Base-by-base conservation (phyloP, 2,329 filamentous ascomycete species). In the Penicillium sp. region DNA sequence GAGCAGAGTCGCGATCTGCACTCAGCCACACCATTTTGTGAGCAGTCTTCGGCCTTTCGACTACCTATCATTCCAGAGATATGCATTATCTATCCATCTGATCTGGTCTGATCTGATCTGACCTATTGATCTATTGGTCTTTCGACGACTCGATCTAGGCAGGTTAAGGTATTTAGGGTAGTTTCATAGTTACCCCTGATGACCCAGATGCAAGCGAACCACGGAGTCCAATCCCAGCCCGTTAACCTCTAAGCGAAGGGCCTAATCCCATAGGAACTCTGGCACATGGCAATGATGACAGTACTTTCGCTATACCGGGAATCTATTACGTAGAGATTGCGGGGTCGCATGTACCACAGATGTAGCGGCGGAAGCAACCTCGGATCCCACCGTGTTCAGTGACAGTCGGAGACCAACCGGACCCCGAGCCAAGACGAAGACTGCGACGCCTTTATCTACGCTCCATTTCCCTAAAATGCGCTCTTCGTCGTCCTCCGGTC, bases 21-120 rank as follows among this genome's bases (percentile, higher is more conserved):
- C 44, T 56, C 52, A 54, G 57, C 58, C 58, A 55, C 57, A 27
- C 39, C n/a, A 44, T 27, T 53, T 27, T 44, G 43, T 44, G 44
- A 46, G 33, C 25, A 24, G 36, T 47, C 33, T 24, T 20, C 27
- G 7, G 20, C 8, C 11, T 40, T n/a, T 25, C 11, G 11, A 9
- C 10, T 40, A 25, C 20, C 13, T 25, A 14, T 41, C 20, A 41
- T 41, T 20, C n/a, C 11, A 14, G 18, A 20, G 35, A 20, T 38
- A 20, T 38, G 16, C 3, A 38, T 30, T 13, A 28, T 28, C 7
- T 13, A 30, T 27, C 31, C 9, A 35, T 16, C 35, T 20, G 16
- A 38, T 35, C 31, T 20, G 16, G 22, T 35, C 31, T 16, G 31
- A 33, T 31, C 9, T 31, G 30, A 31, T 18, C 16, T 36, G 16